Base-by-base conservation (phyloP, 108 stramenopile species). In the Cyclotella cryptica region DNA sequence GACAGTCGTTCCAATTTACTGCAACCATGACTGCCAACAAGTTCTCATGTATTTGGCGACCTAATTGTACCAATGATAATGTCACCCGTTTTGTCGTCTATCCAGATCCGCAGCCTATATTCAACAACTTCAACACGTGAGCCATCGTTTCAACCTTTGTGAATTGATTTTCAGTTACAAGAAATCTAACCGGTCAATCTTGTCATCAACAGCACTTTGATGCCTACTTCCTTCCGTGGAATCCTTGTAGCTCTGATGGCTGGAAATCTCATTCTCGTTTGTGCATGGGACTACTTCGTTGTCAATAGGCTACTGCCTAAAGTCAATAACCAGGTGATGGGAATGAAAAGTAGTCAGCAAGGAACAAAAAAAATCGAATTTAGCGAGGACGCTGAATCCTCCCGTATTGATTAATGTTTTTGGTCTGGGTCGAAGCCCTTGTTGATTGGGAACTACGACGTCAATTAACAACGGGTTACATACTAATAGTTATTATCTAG, bases 41-140 rank as follows among this genome's bases (percentile, higher is more conserved):
- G 7, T 74, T 88, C 26, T 90, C 89, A 17, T 90, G 89, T 53
- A 43, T 90, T 15, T 90, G 80, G 79, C 84, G 87, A 30, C 43
- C 88, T 10, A 90, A 90, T 55, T 90, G 89, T 44, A 74, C 69
- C 59, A 89, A 89, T 30, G 89, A 87, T 26, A 66, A 87, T 55
- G 81, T 41, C 27, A 81, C 85, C 35, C 72, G 75, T 27, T 65
- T 13, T 10, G 79, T 85, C 13, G 76, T 82, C 9, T 45, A 55
- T 7, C 21, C 68, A 1, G 81, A 73, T 10, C 63, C 73, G 6
- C 55, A 77, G 18, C 62, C 86, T 10, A 87, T 90, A 22, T 58
- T 83, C 55, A 90, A 90, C 65, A 54, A 59, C 12, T 90, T 71
- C 57, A 80, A 87, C 65, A 90, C 87, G 41, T 68, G 67, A 68